Evolutionary conservation across 129 eudicot genomes (phyloP).

Genomic region (Heracleum sosnowskyi): DNA sequence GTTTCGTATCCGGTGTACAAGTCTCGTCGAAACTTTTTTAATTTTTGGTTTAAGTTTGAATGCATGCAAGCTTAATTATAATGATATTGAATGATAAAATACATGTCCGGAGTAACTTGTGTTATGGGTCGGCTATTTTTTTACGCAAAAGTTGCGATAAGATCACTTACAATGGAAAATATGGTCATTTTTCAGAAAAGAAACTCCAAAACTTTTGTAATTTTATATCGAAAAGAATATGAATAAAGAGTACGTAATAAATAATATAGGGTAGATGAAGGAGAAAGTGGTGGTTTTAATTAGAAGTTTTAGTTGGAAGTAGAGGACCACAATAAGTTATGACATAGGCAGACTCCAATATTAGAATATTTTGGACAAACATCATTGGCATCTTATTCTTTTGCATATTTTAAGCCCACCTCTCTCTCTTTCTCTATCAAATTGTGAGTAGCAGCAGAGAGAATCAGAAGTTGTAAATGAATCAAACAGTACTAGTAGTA

Average conservation of each 20-base stretch:
- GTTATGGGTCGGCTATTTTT: neutral
- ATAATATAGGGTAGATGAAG: slow-evolving; percentile 10
- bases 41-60: neutral
- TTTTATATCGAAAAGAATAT: neutral
- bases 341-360: slow-evolving; percentile 31
- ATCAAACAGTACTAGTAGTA: neutral
- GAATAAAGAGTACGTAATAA: neutral
- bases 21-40: neutral
- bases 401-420: neutral
- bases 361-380: slow-evolving; percentile 25
- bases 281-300: slow-evolving; percentile 56
- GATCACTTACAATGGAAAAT: neutral
- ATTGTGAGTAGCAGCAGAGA: neutral
- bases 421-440: slow-evolving; percentile 11
- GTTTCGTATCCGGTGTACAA: neutral
- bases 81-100: neutral
- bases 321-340: slow-evolving; percentile 66
- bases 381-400: slow-evolving; percentile 32
- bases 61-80: neutral
- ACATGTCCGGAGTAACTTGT: neutral
- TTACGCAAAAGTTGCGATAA: neutral
- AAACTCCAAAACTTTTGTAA: neutral
- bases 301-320: slow-evolving; percentile 59
- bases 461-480: slow-evolving; percentile 4
- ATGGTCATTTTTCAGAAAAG: neutral